Evolutionary conservation across 2,329 filamentous ascomycete genomes (phyloP).

Genomic region (Phyllosticta citrichinensis): DNA sequence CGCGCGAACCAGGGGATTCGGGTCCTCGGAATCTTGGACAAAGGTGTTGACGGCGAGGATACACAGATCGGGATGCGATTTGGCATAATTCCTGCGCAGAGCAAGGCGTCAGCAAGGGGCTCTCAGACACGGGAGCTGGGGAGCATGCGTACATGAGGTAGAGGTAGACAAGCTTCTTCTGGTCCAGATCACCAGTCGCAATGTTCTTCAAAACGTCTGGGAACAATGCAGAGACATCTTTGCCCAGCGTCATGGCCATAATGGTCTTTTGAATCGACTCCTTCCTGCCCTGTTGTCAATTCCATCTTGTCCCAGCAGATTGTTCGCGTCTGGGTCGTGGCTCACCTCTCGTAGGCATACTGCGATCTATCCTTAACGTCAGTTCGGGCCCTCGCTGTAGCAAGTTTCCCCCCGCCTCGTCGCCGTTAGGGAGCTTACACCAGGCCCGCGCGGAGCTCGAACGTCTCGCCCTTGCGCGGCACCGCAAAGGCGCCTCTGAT

Average conservation of each 20-base stretch:
- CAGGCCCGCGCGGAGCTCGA: slow-evolving; percentile 87
- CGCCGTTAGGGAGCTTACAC: slow-evolving; percentile 39
- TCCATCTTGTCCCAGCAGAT: neutral
- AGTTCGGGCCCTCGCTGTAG: slow-evolving; percentile 12
- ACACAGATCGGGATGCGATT: slow-evolving; percentile 95
- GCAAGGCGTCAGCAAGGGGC: slow-evolving; percentile 10
- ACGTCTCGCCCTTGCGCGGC: slow-evolving; percentile 94
- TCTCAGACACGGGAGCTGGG: neutral
- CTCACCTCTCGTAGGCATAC: slow-evolving; percentile 87
- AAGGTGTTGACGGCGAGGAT: slow-evolving; percentile 99
- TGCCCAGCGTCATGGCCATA: slow-evolving; percentile 99
- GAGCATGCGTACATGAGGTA: slow-evolving; percentile 70
- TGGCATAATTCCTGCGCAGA: slow-evolving; percentile 81
- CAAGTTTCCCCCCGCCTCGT: neutral
- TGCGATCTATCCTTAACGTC: slow-evolving; percentile 58
- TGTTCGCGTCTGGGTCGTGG: slow-evolving; percentile 2
- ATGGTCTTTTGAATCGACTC: slow-evolving; percentile 99
- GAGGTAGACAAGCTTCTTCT: slow-evolving; percentile 98
- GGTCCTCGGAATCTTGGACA: slow-evolving; percentile 97
- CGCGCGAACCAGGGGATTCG: slow-evolving; percentile 89
- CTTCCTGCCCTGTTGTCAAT: slow-evolving; percentile 49
- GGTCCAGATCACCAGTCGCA: slow-evolving; percentile 84
- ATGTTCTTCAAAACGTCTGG: slow-evolving; percentile 99
- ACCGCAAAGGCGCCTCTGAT: slow-evolving; percentile 88
- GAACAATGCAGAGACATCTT: slow-evolving; percentile 94